Conservation (phyloP, 495 filamentous ascomycete genomes). For the Penicillium ucsense region DNA sequence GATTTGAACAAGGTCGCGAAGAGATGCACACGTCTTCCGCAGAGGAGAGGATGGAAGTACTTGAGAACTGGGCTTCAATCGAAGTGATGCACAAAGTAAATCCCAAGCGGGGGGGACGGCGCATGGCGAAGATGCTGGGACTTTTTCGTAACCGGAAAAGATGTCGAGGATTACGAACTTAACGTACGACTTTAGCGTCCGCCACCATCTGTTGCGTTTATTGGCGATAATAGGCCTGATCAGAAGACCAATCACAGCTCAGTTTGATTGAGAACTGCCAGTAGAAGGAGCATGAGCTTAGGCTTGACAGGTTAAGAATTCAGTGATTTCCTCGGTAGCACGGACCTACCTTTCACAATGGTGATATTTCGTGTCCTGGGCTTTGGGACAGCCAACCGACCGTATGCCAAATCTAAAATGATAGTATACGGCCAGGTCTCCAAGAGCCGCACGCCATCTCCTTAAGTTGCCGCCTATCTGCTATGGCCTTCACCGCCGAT, state of each 20-base stretch:
- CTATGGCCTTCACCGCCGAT: too few species aligned
- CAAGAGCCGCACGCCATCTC: too few species aligned
- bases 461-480: too few species aligned
- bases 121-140: background rate
- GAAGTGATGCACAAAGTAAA: background rate
- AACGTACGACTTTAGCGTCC: background rate
- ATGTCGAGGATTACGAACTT: background rate
- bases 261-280: background rate
- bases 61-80: background rate
- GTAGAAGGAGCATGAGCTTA: background rate
- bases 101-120: background rate
- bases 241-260: background rate
- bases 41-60: background rate
- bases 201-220: background rate
- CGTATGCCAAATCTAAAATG: too few species aligned
- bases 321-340: background rate
- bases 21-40: background rate
- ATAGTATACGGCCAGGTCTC: too few species aligned
- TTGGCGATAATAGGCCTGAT: background rate
- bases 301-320: background rate
- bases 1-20: background rate
- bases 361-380: too few species aligned
- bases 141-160: background rate
- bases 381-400: too few species aligned
- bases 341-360: too few species aligned